These are phyloP conservation scores for Gossypium davidsonii DNA, from an alignment of 441 rosid genomes.

Conservation along the genomic window DNA sequence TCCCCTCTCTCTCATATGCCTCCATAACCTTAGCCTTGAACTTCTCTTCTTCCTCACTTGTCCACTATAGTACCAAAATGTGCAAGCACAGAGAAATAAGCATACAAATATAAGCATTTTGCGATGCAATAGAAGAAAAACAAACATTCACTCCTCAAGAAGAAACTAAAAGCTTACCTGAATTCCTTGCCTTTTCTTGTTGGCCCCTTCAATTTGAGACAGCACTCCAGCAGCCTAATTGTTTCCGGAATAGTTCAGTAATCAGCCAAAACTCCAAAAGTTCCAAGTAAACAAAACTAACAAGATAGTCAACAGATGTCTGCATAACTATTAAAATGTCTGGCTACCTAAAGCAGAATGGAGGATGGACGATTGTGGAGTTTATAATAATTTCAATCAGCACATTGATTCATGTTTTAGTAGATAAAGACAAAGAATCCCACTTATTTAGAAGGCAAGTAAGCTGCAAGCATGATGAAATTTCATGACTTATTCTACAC, in stretches of 20 bases:
- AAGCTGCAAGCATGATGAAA: neutral
- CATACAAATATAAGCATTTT: neutral
- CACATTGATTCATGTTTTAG: neutral
- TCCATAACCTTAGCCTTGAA: conserved; percentile 72
- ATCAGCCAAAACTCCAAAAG: neutral
- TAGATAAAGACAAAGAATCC: neutral
- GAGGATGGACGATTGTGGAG: neutral
- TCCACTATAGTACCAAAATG: conserved; percentile 51
- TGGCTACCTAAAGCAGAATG: conserved; percentile 1
- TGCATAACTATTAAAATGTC: neutral
- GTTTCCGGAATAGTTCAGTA: conserved; percentile 7
- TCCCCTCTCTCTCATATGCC: conserved; percentile 79
- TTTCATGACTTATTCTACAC: neutral
- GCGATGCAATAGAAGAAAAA: neutral
- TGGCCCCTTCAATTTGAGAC: conserved; percentile 76
- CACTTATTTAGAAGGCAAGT: neutral
- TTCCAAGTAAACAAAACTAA: neutral
- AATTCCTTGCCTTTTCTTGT: conserved; percentile 77
- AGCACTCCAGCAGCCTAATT: conserved; percentile 91
- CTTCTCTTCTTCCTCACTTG: conserved; percentile 59
- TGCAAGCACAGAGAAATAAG: neutral
- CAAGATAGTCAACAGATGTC: neutral
- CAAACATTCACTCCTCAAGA: neutral
- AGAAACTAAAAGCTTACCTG: conserved; percentile 33
- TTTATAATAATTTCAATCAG: neutral